Conservation (phyloP, 768 basidiomycete species). For the Calvatia gigantea region DNA sequence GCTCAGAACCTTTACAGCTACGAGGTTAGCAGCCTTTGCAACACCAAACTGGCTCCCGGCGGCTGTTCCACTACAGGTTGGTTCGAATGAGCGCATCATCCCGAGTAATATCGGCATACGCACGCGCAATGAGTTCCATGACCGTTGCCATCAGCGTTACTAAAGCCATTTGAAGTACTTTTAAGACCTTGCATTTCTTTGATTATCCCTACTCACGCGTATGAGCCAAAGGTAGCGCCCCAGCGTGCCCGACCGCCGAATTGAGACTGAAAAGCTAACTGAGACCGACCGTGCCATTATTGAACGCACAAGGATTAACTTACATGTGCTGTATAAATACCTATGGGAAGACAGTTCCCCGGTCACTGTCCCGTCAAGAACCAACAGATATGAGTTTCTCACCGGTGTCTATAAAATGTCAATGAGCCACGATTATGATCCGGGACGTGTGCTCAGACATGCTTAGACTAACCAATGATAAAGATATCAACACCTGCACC, state of each 20-base stretch:
- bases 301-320: background rate
- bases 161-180: background rate
- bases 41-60: slow-evolving; percentile 23
- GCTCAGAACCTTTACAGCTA: slow-evolving; percentile 38
- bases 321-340: slow-evolving; percentile 22
- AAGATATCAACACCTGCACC: slow-evolving; percentile 33
- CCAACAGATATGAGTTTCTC: slow-evolving; percentile 1
- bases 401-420: slow-evolving; percentile 20
- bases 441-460: background rate
- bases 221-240: slow-evolving; percentile 30
- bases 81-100: background rate
- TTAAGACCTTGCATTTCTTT: background rate
- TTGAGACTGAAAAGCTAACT: slow-evolving; percentile 14
- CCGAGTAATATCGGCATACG: background rate
- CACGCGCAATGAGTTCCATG: slow-evolving; percentile 34
- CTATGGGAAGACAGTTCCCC: slow-evolving; percentile 10
- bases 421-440: background rate
- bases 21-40: slow-evolving; percentile 27
- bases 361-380: background rate
- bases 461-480: slow-evolving; percentile 28
- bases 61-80: slow-evolving; percentile 18
- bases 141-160: slow-evolving; percentile 30
- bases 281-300: background rate
- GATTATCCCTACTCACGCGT: slow-evolving; percentile 13
- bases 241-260: slow-evolving; percentile 37